Evolutionary conservation across 768 basidiomycete species (phyloP), one percentile per base, ranked within the genome.

Genomic region (Hysterangium stoloniferum): DNA sequence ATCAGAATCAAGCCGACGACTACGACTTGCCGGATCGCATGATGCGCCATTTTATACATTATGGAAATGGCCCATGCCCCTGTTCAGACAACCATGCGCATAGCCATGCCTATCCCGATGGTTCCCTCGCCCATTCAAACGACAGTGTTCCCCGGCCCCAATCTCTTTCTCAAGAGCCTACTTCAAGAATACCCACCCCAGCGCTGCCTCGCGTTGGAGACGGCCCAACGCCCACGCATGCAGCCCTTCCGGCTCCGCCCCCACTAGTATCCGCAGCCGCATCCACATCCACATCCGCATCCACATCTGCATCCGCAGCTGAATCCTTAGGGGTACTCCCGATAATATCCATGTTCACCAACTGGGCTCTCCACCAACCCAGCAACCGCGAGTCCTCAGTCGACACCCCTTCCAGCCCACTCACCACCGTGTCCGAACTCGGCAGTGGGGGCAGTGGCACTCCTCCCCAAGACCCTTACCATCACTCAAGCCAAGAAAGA

Each of bases 1-100:
- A n/a, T n/a, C 7, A 15, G 41, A 22, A n/a, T n/a, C n/a, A n/a
- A n/a, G n/a, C n/a, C n/a, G n/a, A n/a, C n/a, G n/a, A n/a, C 46
- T 11, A 31, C 15, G 46, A 51, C 31, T 32, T 42, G 38, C 31
- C 31, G n/a, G 49, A 49, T 12, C 48, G 35, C 37, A 35, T 49
- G 9, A 22, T 49, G 4, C 33, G 27, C 13, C 22, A 37, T 7
- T 28, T 49, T 40, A 36, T 49, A 6, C 48, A 36, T 19, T 33
- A 37, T 40, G 48, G 25, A n/a, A 20, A 19, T 12, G 44, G 19
- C 37, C 15, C 19, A 8, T 49, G 48, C 37, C 35, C 48, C 3
- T 49, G 35, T n/a, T 36, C 20, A 27, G 48, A 17, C 20, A 17
- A 27, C 7, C 4, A 20, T 27, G 35, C 27, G 4, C 35, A 38